Base-by-base conservation (phyloP, 495 filamentous ascomycete genomes). In the Penicillium atrosanguineum region DNA sequence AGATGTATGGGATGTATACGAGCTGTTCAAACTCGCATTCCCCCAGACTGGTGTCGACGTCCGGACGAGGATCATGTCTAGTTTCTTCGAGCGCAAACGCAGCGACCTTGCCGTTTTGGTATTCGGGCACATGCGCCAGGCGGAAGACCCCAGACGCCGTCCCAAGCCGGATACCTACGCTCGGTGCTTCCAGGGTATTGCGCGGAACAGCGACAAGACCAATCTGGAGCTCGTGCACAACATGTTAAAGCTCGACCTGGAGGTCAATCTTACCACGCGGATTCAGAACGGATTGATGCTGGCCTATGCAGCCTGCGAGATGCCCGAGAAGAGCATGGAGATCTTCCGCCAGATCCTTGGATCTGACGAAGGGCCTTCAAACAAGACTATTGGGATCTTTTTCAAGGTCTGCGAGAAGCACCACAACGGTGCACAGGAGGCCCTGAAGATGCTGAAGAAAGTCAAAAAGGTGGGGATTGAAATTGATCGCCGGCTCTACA, bases 111-210 rank as follows among this genome's bases (percentile, higher is more conserved):
- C 89, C 1, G 83, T 79, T 31, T 74, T 90, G 53, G 81, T 94
- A 45, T 96, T 98, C 65, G 87, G 88, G 23, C 90, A 96, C 68
- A 96, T 97, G 90, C 86, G 88, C 12, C 76, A 83, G 23, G 83
- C 87, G 31, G 74, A 75, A 23, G 73, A 80, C 41, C 68, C 69
- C 18, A 64, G 68, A 0, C 75, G 79, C 14, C 78, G 86, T 0
- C 90, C 94, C 1, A 86, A 76, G 14, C 63, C 79, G 12, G 84
- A 89, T 46, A 87, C 86, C 2, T 98, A 97, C 66, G 81, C 86
- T 21, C 67, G 78, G 20, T 91, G 85, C 46, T 84, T 97, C 56
- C 80, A 85, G 42, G 92, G 92, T 3, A 75, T 96, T 15, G 89
- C 87, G 15, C 71, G 77, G 23, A 76, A 75, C 7, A 80, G 73